phyloP scores from a whole-genome alignment of 1,139 yeast species.

The Nakaseomyces nivariensis region DNA sequence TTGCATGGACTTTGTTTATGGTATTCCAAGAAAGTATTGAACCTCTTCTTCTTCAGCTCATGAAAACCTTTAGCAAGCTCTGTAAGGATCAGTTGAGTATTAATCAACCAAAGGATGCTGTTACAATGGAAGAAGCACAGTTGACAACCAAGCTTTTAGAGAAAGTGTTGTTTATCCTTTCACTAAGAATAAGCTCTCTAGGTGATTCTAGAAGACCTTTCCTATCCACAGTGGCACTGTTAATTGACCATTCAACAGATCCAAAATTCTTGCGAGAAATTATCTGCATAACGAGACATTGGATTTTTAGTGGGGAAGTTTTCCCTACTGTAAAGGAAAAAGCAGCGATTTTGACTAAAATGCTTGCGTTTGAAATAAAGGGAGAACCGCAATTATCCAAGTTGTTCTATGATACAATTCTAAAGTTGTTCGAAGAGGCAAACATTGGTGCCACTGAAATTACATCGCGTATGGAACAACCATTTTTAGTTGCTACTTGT shows the following conservation, averaged over 20 bases:
- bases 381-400: slow-evolving; percentile 76
- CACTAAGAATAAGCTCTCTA: slow-evolving; percentile 68
- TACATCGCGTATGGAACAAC: slow-evolving; percentile 93
- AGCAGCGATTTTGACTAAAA: slow-evolving; percentile 86
- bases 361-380: slow-evolving; percentile 85
- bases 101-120: slow-evolving; percentile 37
- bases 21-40: slow-evolving; percentile 68
- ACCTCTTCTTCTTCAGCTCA: slow-evolving; percentile 59
- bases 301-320: slow-evolving; percentile 84
- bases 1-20: slow-evolving; percentile 74
- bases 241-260: slow-evolving; percentile 83
- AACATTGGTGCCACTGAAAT: slow-evolving; percentile 75
- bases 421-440: slow-evolving; percentile 80
- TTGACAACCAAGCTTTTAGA: slow-evolving; percentile 70
- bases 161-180: slow-evolving; percentile 65
- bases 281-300: slow-evolving; percentile 65
- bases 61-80: slow-evolving; percentile 80
- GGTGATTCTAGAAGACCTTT: slow-evolving; percentile 93
- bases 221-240: slow-evolving; percentile 73
- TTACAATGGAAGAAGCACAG: slow-evolving; percentile 48
- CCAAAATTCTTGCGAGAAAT: slow-evolving; percentile 65
- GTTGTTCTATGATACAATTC: slow-evolving; percentile 75
- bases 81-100: slow-evolving; percentile 82
- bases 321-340: slow-evolving; percentile 95
- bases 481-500: slow-evolving; percentile 88